Evolutionary conservation across 2,329 filamentous ascomycete species (phyloP).

Genomic region (Coniella vitis): DNA sequence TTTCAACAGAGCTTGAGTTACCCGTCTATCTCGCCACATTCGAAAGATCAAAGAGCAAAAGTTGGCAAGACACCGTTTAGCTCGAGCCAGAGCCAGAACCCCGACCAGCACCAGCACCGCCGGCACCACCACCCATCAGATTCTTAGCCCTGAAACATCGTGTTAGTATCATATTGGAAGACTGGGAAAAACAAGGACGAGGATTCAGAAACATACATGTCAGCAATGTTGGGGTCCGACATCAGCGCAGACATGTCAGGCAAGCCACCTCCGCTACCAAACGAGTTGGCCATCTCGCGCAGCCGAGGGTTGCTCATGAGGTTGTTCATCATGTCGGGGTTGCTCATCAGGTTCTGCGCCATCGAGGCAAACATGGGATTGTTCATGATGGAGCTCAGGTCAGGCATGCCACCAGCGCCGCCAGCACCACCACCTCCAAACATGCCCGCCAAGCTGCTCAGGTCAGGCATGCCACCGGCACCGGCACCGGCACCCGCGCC

Average conservation of each 20-base stretch:
- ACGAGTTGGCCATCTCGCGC: slow-evolving; percentile 77
- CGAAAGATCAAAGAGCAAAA: too few species aligned
- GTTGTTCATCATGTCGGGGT: slow-evolving; percentile 85
- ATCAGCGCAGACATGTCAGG: slow-evolving; percentile 81
- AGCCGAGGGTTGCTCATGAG: slow-evolving; percentile 91
- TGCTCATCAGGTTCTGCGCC: slow-evolving; percentile 96
- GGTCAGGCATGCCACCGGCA: slow-evolving; percentile 61
- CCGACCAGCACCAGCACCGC: slow-evolving; percentile 18
- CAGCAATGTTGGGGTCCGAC: slow-evolving; percentile 85
- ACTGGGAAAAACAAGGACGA: too few species aligned
- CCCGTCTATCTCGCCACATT: too few species aligned
- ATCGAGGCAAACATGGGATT: slow-evolving; percentile 98
- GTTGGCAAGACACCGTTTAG: background rate
- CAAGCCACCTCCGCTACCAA: slow-evolving; percentile 75
- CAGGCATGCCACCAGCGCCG: slow-evolving; percentile 75
- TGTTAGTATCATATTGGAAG: too few species aligned
- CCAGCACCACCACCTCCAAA: slow-evolving; percentile 57
- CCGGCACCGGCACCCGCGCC: slow-evolving; percentile 41
- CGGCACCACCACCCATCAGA: slow-evolving; percentile 23
- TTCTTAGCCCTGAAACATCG: slow-evolving; percentile 24
- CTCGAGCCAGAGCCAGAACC: slow-evolving; percentile 5
- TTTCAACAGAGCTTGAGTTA: too few species aligned
- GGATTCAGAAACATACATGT: slow-evolving; percentile 85
- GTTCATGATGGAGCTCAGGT: slow-evolving; percentile 80
- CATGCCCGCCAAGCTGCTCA: slow-evolving; percentile 66